Base-by-base conservation (phyloP, 345 rosid species). In the Hevea brasiliensis region DNA sequence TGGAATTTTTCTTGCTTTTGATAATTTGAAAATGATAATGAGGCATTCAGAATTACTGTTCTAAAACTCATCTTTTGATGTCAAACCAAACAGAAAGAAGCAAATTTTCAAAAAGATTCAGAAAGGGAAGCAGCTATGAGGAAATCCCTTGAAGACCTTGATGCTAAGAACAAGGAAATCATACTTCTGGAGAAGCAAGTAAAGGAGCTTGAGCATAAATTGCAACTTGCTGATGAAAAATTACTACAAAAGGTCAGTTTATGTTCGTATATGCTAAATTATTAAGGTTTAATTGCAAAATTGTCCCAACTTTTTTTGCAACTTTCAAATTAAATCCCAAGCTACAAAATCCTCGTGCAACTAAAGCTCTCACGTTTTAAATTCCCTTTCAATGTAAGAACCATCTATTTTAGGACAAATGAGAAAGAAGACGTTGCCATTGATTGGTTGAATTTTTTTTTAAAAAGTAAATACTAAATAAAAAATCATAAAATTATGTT, bases 191-290 rank as follows among this genome's bases (percentile, higher is more conserved):
- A 88, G 77, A 81, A 84, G 55, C 81, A 82, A 74, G 73, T 91
- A 48, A 87, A 84, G 64, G 95, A 89, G 68, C 92, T 93, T 65
- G 83, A 87, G 81, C 86, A 86, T 78, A 91, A 91, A 84, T 70
- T 90, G 85, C 89, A 85, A 71, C 71, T 76, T 7, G 82, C 88
- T 6, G 84, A 89, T 69, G 85, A 90, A 61, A 88, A 88, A 80
- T 70, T 76, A 67, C 47, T 70, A 41, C 75, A 81, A 42, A 87
- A 93, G 95, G 97, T 87, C 14, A 73, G 93, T 74, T 78, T 70
- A 27, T 72, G 35, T 60, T 4, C 55, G 10, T 56, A 13, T 13
- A 41, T 60, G 8, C 67, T 47, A 37, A 21, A 62, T 37, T 37
- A 37, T 37, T 62, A n/a, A 37, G 40, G 0, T 1, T 20, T 2